phyloP scores from a whole-genome alignment of 2,329 filamentous ascomycete genomes.

The Ciborinia camelliae region DNA sequence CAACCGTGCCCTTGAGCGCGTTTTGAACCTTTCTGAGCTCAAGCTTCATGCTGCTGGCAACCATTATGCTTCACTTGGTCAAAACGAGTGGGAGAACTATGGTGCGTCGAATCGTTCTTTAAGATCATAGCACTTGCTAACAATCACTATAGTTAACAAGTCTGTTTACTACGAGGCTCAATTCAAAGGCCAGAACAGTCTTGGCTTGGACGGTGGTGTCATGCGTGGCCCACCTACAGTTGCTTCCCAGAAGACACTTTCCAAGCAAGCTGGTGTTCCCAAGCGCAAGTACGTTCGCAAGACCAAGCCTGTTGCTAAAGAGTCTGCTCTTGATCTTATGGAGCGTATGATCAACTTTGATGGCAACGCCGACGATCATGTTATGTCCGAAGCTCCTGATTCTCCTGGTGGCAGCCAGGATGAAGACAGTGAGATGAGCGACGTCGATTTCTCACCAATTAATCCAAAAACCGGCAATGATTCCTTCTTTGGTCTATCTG shows the following conservation, averaged over 20 bases:
- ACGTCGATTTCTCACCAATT: not conserved
- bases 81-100: not conserved
- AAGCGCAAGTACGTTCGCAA: conserved; percentile 13
- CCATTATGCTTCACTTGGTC: conserved; percentile 3
- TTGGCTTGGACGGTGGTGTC: not conserved
- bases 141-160: not conserved
- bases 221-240: not conserved
- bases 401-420: not conserved
- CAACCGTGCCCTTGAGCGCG: conserved; percentile 5
- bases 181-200: not conserved
- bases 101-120: not conserved
- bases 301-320: not conserved
- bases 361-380: not conserved
- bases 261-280: not conserved
- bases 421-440: not conserved
- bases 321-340: not conserved
- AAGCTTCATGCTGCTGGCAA: not conserved
- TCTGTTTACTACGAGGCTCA: conserved; percentile 14
- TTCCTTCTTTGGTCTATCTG: not conserved
- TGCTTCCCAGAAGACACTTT: not conserved
- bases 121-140: not conserved
- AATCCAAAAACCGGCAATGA: too few species aligned
- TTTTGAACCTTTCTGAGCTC: not conserved
- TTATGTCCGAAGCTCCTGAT: not conserved
- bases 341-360: not conserved